phyloP scores from a whole-genome alignment of 2,329 filamentous ascomycete genomes.

The Knoxdaviesia capensis region DNA sequence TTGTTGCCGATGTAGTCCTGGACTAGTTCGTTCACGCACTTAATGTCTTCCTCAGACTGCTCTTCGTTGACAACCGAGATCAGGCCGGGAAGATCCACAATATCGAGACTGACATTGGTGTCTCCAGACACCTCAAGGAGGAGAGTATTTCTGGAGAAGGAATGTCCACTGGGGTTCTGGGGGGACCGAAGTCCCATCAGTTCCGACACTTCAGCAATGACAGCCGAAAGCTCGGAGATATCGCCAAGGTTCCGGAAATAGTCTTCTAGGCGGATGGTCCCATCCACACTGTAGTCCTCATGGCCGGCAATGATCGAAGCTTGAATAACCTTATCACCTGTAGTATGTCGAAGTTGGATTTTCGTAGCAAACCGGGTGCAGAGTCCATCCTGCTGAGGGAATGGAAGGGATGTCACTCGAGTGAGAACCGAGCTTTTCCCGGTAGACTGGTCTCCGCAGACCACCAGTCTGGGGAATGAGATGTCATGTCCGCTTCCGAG shows the following conservation, averaged over 20 bases:
- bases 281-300: neutral
- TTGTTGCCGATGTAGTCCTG: constrained; percentile 18
- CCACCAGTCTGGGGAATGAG: constrained; percentile 7
- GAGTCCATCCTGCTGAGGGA: constrained; percentile 7
- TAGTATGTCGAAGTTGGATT: constrained; percentile 7
- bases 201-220: constrained; percentile 8
- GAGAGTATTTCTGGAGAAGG: constrained; percentile 9
- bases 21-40: constrained; percentile 16
- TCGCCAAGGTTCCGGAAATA: constrained; percentile 1
- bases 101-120: constrained; percentile 16
- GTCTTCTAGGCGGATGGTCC: neutral
- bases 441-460: constrained; percentile 9
- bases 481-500: constrained; percentile 1
- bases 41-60: constrained; percentile 13
- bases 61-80: constrained; percentile 16
- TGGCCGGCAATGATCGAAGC: neutral
- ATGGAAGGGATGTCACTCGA: constrained; percentile 8
- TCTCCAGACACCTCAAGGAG: constrained; percentile 8
- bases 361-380: constrained; percentile 9
- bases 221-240: constrained; percentile 7
- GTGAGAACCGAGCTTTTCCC: constrained; percentile 10
- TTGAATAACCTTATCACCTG: neutral
- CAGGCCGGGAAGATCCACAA: constrained; percentile 25
- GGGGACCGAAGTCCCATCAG: constrained; percentile 6
- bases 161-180: neutral